Conservation (phyloP, 495 filamentous ascomycete species). For the Penicillium subrubescens region DNA sequence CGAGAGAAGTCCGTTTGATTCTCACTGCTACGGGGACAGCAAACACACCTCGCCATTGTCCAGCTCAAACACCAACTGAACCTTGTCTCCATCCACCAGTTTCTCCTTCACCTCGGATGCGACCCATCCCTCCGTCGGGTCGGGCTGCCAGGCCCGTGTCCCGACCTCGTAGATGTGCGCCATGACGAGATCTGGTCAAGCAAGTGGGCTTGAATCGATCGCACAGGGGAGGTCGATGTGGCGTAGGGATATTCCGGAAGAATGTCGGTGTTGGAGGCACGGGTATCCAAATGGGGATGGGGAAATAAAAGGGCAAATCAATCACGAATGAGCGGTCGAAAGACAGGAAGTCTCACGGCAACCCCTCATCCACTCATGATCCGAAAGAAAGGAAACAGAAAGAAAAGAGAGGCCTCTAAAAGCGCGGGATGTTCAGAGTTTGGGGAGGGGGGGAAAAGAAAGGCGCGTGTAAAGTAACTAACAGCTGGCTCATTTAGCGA, state of each 20-base stretch:
- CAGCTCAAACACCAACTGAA: slow-evolving; percentile 80
- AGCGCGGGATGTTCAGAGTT: neutral
- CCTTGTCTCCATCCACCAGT: slow-evolving; percentile 79
- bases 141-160: slow-evolving; percentile 97
- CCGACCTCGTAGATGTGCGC: slow-evolving; percentile 97
- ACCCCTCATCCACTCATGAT: slow-evolving; percentile 36
- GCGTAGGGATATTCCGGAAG: slow-evolving; percentile 1
- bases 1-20: neutral
- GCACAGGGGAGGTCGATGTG: slow-evolving; percentile 9
- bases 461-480: slow-evolving; percentile 28
- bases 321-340: slow-evolving; percentile 28
- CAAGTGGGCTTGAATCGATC: neutral
- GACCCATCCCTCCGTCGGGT: slow-evolving; percentile 93
- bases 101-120: slow-evolving; percentile 93
- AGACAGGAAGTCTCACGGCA: slow-evolving; percentile 30
- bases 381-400: slow-evolving; percentile 22
- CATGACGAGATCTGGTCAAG: slow-evolving; percentile 45
- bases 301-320: slow-evolving; percentile 15
- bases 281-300: slow-evolving; percentile 13
- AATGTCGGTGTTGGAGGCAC: neutral
- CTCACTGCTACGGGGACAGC: neutral
- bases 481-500: slow-evolving; percentile 45
- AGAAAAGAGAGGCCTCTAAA: slow-evolving; percentile 3
- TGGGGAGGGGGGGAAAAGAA: slow-evolving; percentile 17
- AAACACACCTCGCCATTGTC: slow-evolving; percentile 86